Base-by-base conservation (phyloP, 129 eudicot genomes). In the Centrapalus pauciflorus region DNA sequence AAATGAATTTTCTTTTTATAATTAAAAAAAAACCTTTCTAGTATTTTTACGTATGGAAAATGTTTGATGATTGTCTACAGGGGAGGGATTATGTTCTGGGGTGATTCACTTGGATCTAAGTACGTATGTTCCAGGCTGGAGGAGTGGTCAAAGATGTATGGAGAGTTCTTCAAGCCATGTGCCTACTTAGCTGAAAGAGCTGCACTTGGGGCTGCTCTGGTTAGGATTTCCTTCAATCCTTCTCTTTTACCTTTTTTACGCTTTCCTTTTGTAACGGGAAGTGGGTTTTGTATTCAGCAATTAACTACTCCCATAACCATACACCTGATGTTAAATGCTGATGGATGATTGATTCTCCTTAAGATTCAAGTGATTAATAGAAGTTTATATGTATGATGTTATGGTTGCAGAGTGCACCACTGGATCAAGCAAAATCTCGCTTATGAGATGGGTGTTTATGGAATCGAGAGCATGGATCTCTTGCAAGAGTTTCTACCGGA, bases 31-130 rank as follows among this genome's bases (percentile, higher is more conserved):
- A n/a, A n/a, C n/a, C n/a, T n/a, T 8, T 17, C 7, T 4, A 52
- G 10, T 7, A 21, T 17, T 48, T 14, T 37, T 14, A 8, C 13
- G 3, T 12, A 4, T 34, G 7, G 12, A 23, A 55, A 11, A 11
- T 5, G 4, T 19, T 16, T 26, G 45, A 27, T 7, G 26, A 48
- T 21, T 56, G 23, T 50, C 9, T 38, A 16, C 82, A 88, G 98
- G 72, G 98, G 98, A 52, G 98, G 98, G 48, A 60, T 93, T 27
- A 69, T 93, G 88, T 93, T 88, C 79, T 93, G 96, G 98, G 98
- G 83, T 4, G 98, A 93, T 77, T 50, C 81, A 3, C 51, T 93
- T 54, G 98, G 98, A 54, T 88, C 92, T 6, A 84, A 93, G 69
- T 93, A 93, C 69, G 72, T 88, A 37, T 83, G 66, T 72, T 81